Evolutionary conservation across 1,284 basidiomycete species (phyloP).

Genomic region (Mycena sp.): DNA sequence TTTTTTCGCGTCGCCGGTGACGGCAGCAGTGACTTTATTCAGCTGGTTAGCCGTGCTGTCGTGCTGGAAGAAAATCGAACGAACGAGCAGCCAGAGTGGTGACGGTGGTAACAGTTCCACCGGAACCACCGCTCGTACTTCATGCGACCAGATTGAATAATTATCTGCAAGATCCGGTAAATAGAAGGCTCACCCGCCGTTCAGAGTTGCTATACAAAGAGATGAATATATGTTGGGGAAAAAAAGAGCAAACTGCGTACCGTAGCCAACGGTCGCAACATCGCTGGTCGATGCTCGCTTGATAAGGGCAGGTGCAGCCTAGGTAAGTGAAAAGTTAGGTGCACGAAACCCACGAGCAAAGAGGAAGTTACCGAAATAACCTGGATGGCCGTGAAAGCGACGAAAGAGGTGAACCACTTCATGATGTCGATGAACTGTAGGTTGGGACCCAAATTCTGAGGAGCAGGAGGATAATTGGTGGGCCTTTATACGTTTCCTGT

Average conservation of each 20-base stretch:
- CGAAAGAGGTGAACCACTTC: slow-evolving; percentile 44
- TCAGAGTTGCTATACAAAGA: slow-evolving; percentile 41
- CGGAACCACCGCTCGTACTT: slow-evolving; percentile 55
- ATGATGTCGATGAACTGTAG: slow-evolving; percentile 29
- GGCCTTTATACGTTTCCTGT: slow-evolving; percentile 6
- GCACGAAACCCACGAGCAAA: not conserved
- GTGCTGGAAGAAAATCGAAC: not conserved
- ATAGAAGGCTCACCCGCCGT: slow-evolving; percentile 46
- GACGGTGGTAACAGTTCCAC: slow-evolving; percentile 54
- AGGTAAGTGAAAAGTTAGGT: not conserved
- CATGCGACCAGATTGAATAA: not conserved
- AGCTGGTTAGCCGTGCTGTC: not conserved
- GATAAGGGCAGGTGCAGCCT: slow-evolving; percentile 41
- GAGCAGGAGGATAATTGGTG: not conserved
- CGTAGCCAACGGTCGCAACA: slow-evolving; percentile 52
- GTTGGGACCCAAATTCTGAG: not conserved
- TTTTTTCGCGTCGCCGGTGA: slow-evolving; percentile 52
- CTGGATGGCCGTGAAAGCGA: slow-evolving; percentile 42
- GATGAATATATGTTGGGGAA: not conserved
- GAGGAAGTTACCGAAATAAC: slow-evolving; percentile 37
- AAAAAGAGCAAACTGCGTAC: not conserved
- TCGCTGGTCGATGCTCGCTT: slow-evolving; percentile 48
- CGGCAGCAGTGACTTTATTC: slow-evolving; percentile 47
- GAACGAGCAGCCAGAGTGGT: slow-evolving; percentile 47
- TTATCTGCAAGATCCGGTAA: not conserved